Evolutionary conservation across 1,284 basidiomycete genomes (phyloP).

Genomic region (Boletellus dicymbophilus): DNA sequence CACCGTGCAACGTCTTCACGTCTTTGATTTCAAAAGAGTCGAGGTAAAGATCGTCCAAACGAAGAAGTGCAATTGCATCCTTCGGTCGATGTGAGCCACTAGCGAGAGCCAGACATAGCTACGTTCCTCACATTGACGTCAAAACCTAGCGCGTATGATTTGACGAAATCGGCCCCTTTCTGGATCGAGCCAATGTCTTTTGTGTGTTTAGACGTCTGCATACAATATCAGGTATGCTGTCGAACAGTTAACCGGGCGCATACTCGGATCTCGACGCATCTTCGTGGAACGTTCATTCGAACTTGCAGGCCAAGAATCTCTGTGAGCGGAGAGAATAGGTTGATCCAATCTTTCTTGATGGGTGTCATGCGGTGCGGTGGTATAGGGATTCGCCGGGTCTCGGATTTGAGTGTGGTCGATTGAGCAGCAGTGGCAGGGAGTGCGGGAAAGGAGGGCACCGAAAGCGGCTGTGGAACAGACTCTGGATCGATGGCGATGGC

Average conservation of each 20-base stretch:
- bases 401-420: slow-evolving; percentile 65
- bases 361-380: slow-evolving; percentile 98
- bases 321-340: slow-evolving; percentile 94
- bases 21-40: slow-evolving; percentile 99
- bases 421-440: slow-evolving; percentile 56
- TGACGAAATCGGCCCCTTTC: slow-evolving; percentile 98
- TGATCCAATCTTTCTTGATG: slow-evolving; percentile 96
- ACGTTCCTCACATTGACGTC: slow-evolving; percentile 75
- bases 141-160: slow-evolving; percentile 94
- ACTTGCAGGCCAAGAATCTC: slow-evolving; percentile 95
- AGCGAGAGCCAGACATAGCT: not conserved
- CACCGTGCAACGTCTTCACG: slow-evolving; percentile 96
- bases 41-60: slow-evolving; percentile 96
- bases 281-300: slow-evolving; percentile 91
- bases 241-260: slow-evolving; percentile 30
- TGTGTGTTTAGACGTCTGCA: slow-evolving; percentile 91
- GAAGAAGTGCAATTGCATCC: slow-evolving; percentile 94
- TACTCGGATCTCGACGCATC: slow-evolving; percentile 91
- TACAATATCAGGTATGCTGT: slow-evolving; percentile 3
- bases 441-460: slow-evolving; percentile 66
- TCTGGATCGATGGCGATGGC: slow-evolving; percentile 59
- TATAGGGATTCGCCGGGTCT: slow-evolving; percentile 83
- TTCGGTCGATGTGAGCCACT: slow-evolving; percentile 37
- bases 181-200: slow-evolving; percentile 91
- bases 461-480: slow-evolving; percentile 39